Percentiles rank a stretch among this genome's conserved stretches.
These are phyloP conservation scores for Cryptosporidium felis DNA, from an alignment of 169 alveolate species.

Conservation along the genomic window DNA sequence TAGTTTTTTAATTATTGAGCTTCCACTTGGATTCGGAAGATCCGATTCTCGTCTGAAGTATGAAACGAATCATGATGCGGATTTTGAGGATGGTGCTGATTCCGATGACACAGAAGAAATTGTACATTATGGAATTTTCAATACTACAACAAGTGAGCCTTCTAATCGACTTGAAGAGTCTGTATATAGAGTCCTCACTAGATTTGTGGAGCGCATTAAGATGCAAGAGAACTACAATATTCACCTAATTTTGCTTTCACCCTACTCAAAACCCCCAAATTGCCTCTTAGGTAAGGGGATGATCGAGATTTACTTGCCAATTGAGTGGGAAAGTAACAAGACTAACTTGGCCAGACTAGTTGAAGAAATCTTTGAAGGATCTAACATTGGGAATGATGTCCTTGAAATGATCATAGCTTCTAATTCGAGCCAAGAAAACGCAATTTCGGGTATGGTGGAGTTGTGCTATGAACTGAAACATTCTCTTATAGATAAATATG, in stretches of 20 bases:
- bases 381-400: neutral
- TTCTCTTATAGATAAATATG: neutral
- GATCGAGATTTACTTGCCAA: conserved; percentile 25
- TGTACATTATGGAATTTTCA: conserved; percentile 6
- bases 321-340: conserved; percentile 37
- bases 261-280: conserved; percentile 45
- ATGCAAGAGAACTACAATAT: conserved; percentile 20
- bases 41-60: neutral
- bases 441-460: neutral
- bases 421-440: neutral
- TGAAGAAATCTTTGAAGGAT: conserved; percentile 3
- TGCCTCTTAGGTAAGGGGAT: conserved; percentile 18
- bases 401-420: conserved; percentile 39
- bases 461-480: conserved; percentile 24
- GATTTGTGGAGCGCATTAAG: conserved; percentile 44
- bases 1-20: conserved; percentile 30
- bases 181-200: conserved; percentile 9
- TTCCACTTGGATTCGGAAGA: neutral
- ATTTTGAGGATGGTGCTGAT: neutral
- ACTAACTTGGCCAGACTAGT: neutral
- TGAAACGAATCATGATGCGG: neutral
- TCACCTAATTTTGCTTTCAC: conserved; percentile 42
- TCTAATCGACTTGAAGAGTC: conserved; percentile 31
- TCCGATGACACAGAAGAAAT: neutral
- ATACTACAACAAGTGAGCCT: conserved; percentile 6